Conservation (phyloP, 2,329 filamentous ascomycete genomes). For the Colletotrichum sp. region DNA sequence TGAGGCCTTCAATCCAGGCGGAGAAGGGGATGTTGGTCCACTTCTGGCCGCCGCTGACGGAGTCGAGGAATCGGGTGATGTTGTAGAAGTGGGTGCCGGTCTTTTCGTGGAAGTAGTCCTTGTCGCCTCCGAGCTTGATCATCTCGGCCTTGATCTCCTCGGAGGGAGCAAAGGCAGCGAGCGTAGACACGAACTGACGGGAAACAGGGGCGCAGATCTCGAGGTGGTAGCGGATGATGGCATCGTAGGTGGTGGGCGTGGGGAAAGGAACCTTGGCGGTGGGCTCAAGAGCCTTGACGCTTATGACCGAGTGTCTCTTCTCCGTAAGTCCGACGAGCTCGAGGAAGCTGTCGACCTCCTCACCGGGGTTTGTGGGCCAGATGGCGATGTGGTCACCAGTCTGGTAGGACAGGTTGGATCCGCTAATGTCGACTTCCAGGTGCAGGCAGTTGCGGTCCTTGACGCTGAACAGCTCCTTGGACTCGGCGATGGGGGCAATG, state of each 20-base stretch:
- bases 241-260: slow-evolving; percentile 94
- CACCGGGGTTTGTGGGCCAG: slow-evolving; percentile 95
- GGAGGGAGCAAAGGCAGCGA: slow-evolving; percentile 88
- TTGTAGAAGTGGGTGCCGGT: slow-evolving; percentile 84
- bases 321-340: slow-evolving; percentile 75
- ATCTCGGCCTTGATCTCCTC: slow-evolving; percentile 87
- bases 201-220: slow-evolving; percentile 96
- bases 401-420: slow-evolving; percentile 89
- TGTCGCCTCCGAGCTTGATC: slow-evolving; percentile 86
- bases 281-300: slow-evolving; percentile 88
- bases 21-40: slow-evolving; percentile 93
- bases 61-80: slow-evolving; percentile 83
- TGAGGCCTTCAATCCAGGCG: slow-evolving; percentile 88
- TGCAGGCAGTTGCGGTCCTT: slow-evolving; percentile 95
- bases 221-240: slow-evolving; percentile 92
- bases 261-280: slow-evolving; percentile 98
- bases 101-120: slow-evolving; percentile 92
- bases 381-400: slow-evolving; percentile 97
- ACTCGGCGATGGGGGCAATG: slow-evolving; percentile 91
- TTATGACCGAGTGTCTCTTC: slow-evolving; percentile 83
- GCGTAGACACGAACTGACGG: slow-evolving; percentile 87
- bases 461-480: slow-evolving; percentile 87
- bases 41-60: slow-evolving; percentile 72
- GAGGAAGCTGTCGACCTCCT: slow-evolving; percentile 90
- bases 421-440: slow-evolving; percentile 90